Percentiles rank a stretch among this genome's conserved stretches.
Conservation (phyloP, 2,329 filamentous ascomycete genomes). For the Fusarium clavum region DNA sequence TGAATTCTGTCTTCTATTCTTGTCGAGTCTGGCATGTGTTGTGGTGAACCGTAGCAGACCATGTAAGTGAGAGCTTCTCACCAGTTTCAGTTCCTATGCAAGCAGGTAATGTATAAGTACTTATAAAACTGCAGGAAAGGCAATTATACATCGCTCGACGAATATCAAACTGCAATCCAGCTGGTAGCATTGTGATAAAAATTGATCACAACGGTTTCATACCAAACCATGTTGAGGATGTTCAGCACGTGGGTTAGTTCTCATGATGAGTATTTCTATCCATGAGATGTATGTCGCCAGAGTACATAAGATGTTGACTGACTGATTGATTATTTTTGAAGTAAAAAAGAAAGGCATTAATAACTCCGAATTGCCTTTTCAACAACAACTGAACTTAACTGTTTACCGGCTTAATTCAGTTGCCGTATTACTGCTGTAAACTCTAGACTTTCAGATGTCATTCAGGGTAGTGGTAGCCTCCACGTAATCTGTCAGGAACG, state of each 20-base stretch:
- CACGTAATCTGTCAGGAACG: slow-evolving; percentile 36
- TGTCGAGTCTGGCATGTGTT: not conserved
- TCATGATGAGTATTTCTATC: slow-evolving; percentile 7
- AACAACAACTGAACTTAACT: not conserved
- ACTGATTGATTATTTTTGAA: not conserved
- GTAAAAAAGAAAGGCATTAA: not conserved
- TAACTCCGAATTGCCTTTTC: too few relatives aligned
- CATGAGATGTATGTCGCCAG: not conserved
- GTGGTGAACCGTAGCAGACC: not conserved
- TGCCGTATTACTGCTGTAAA: not conserved
- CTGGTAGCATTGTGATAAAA: not conserved
- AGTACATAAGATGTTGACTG: not conserved
- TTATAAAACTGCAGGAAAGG: not conserved
- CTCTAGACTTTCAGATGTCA: not conserved
- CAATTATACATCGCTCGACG: not conserved
- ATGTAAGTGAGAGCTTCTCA: not conserved
- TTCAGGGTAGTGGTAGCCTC: slow-evolving; percentile 31
- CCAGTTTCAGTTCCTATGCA: not conserved
- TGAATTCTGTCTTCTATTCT: not conserved
- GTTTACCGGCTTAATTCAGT: slow-evolving; percentile 1
- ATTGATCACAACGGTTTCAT: not conserved
- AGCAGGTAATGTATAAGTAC: not conserved
- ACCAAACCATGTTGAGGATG: not conserved
- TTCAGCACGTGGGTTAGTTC: slow-evolving; percentile 5
- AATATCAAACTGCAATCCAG: not conserved